Evolutionary conservation across 768 basidiomycete genomes (phyloP), one percentile per base, ranked within the genome.

Genomic region (Phaeotremella skinneri): DNA sequence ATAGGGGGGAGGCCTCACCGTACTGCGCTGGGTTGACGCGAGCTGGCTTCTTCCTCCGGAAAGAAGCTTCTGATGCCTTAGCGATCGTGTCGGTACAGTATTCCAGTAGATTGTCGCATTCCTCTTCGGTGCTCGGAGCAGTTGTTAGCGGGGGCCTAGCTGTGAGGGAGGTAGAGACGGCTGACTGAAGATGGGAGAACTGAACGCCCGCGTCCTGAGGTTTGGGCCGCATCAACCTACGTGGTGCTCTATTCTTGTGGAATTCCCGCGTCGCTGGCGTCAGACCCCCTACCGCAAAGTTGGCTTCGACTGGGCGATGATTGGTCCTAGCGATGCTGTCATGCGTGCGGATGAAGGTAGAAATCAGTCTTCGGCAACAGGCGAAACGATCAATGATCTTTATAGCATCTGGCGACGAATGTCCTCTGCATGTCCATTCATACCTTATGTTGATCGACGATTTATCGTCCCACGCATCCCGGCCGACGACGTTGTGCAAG

Each of bases 381-480:
- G 37, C 56, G 17, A 48, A 26, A 13, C 60, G 30, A 30, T 61
- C 60, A 17, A 61, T 6, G 5, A 61, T 57, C 11, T 26, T 49
- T n/a, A 9, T 26, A 4, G 29, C 51, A 5, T 58, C 37, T 4
- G 5, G 11, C n/a, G n/a, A n/a, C n/a, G n/a, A n/a, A 52, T 37
- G 31, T 53, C 5, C 20, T 49, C 29, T 14, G n/a, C 52, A 20
- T 2, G 21, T 16, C 47, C 58, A 63, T 39, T 53, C 25, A 17
- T 37, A 16, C 2, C 16, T 4, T 21, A 23, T 6, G 25, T 32
- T 27, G 27, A n/a, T 3, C n/a, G 17, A 13, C 9, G 13, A 21
- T 54, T 23, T 21, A 49, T 42, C 29, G 7, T 27, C 25, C 58
- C 62, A 63, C 7, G n/a, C 58, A 30, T 63, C 58, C 20, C 14